Evolutionary conservation across 176 grass and related monocot genomes (phyloP).

Genomic region (Sorghum bicolor): DNA sequence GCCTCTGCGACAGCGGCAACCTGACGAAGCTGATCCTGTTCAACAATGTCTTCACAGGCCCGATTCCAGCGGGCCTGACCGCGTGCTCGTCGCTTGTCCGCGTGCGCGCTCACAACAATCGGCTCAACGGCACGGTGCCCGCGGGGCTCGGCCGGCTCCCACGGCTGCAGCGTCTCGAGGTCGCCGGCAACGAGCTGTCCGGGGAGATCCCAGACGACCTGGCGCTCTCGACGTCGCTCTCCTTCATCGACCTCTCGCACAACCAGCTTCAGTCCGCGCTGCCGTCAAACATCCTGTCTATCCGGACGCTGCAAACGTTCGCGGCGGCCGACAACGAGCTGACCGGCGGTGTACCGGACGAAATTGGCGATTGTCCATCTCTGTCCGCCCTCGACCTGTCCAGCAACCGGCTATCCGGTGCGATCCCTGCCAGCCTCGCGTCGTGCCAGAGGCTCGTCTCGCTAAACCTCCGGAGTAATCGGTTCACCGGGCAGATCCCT

Average conservation of each 20-base stretch:
- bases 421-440: constrained; percentile 66
- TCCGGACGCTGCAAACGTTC: constrained; percentile 73
- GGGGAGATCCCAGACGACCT: constrained; percentile 81
- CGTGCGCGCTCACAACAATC: constrained; percentile 82
- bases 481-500: constrained; percentile 70
- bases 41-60: constrained; percentile 83
- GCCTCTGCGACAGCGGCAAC: constrained; percentile 67
- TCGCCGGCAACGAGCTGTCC: constrained; percentile 73
- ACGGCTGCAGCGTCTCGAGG: constrained; percentile 68
- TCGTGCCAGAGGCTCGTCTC: constrained; percentile 77
- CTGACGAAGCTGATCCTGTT: constrained; percentile 96
- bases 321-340: constrained; percentile 85
- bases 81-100: constrained; percentile 74
- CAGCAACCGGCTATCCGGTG: constrained; percentile 66
- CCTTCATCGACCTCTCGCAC: constrained; percentile 93
- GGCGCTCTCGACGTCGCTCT: constrained; percentile 67
- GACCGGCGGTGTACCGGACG: constrained; percentile 61
- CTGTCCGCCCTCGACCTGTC: constrained; percentile 84
- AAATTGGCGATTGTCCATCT: constrained; percentile 61
- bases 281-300: constrained; percentile 70
- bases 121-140: constrained; percentile 76
- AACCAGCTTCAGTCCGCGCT: constrained; percentile 69
- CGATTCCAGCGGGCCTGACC: constrained; percentile 59
- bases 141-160: constrained; percentile 59
- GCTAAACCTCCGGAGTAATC: constrained; percentile 72